Conservation (phyloP, 2,329 filamentous ascomycete species). For the Penicillium sp. region DNA sequence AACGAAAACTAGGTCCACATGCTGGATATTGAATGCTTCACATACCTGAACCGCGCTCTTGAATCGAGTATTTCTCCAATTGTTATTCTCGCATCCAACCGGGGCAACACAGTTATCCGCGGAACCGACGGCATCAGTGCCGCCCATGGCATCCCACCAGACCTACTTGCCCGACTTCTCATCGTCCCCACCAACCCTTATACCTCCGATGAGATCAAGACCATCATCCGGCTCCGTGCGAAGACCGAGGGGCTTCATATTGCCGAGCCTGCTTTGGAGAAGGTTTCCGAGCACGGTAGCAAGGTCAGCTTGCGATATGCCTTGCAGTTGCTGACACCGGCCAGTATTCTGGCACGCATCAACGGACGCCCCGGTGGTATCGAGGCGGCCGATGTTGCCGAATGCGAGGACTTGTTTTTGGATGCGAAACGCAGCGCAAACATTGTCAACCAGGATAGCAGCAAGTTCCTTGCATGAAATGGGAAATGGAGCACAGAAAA, state of each 20-base stretch:
- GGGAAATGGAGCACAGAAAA: constrained; percentile 28
- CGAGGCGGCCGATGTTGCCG: constrained; percentile 68
- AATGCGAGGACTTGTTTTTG: constrained; percentile 79
- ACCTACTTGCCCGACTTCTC: constrained; percentile 86
- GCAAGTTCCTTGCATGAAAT: constrained; percentile 51
- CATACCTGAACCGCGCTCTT: constrained; percentile 95
- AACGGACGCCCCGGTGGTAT: constrained; percentile 67
- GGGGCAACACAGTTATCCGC: constrained; percentile 86
- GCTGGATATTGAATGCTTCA: constrained; percentile 99
- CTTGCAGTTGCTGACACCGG: constrained; percentile 81
- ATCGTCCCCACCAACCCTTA: constrained; percentile 95
- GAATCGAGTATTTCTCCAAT: constrained; percentile 93
- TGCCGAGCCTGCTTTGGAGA: constrained; percentile 75
- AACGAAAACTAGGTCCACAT: constrained; percentile 71
- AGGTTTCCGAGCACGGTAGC: constrained; percentile 78
- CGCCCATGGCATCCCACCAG: constrained; percentile 87
- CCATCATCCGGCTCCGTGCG: constrained; percentile 79
- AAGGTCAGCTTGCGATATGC: constrained; percentile 89
- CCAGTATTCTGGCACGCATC: constrained; percentile 84
- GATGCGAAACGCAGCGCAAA: constrained; percentile 72
- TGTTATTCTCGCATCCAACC: constrained; percentile 94
- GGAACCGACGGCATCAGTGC: constrained; percentile 73
- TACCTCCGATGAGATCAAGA: constrained; percentile 79
- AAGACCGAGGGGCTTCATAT: constrained; percentile 75
- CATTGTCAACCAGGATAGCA: constrained; percentile 60